Evolutionary conservation across 2,329 filamentous ascomycete species (phyloP), one percentile per base, ranked within the genome.

Genomic region (Thielaviopsis ethacetica): DNA sequence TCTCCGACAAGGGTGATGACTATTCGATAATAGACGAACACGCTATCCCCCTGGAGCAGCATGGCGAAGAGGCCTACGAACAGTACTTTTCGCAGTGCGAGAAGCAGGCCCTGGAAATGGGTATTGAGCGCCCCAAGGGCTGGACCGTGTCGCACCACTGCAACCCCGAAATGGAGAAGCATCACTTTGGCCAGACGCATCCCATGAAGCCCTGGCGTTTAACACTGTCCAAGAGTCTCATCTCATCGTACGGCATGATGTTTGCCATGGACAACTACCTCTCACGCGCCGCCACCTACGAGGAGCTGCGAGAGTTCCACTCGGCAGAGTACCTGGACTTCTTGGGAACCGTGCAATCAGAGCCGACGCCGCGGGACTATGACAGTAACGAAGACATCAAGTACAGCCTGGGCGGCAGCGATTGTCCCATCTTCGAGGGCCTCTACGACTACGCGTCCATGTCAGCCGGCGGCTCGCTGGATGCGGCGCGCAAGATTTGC

Each of bases 181-280:
- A 97, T 71, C 93, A 98, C 71, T 98, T 98, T 70, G 93, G 93
- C 64, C 86, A 88, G 72, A 91, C 88, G 10, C 93, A 98, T 75
- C 93, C 93, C 21, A 98, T 98, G 93, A 98, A 98, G 71, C 93
- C 93, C 61, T 97, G 93, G 91, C 88, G 93, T 41, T 75, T 98
- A 63, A 96, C 91, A 17, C 79, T 98, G 59, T 94, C 93, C 59
- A 97, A 98, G 71, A 89, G 93, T 66, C 81, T 98, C 53, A 89
- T 98, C 63, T 85, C 94, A 68, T 86, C 89, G 1, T 97, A 97
- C 70, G 93, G 93, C 64, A 88, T 98, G 80, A 90, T 94, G 66
- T 87, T 91, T 67, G 90, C 89, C 63, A 97, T 98, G 93, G 90
- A 97, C 71, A 85, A 91, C 64, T 96, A 94, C 71, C 80, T 89